Percentiles rank a stretch among this genome's conserved stretches.
These are phyloP conservation scores for Starmerella lactis-condensi DNA, from an alignment of 805 yeast genomes.

Conservation along the genomic window DNA sequence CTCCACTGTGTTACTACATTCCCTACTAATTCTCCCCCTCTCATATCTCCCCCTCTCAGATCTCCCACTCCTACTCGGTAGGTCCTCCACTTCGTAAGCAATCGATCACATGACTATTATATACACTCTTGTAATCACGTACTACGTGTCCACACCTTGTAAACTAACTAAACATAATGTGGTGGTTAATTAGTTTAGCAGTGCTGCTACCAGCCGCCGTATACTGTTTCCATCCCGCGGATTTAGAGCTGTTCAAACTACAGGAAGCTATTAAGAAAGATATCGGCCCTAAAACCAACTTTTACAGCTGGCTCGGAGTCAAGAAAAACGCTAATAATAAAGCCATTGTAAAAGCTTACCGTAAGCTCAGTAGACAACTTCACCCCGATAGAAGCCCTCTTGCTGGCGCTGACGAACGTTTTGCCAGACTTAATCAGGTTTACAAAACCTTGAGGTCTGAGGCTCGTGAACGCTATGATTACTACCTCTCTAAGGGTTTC, in stretches of 20 bases:
- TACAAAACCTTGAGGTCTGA: constrained; percentile 49
- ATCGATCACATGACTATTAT: too few species aligned
- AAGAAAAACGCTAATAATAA: constrained; percentile 15
- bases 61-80: too few species aligned
- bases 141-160: neutral
- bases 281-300: constrained; percentile 41
- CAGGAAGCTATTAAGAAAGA: constrained; percentile 45
- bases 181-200: constrained; percentile 3
- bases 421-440: constrained; percentile 58
- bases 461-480: constrained; percentile 60
- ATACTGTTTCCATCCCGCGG: constrained; percentile 39
- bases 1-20: too few species aligned
- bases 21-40: too few species aligned
- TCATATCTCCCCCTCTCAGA: too few species aligned
- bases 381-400: constrained; percentile 71
- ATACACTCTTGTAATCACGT: neutral
- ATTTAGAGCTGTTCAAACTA: constrained; percentile 62
- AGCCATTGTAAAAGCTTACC: constrained; percentile 29
- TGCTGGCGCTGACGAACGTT: constrained; percentile 43
- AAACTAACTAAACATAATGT: neutral
- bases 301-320: constrained; percentile 42
- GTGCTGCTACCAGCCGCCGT: constrained; percentile 10
- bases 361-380: constrained; percentile 46
- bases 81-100: too few species aligned
- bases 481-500: constrained; percentile 63